Conservation (phyloP, 768 basidiomycete species). For the Macrolepiota dolichaula region DNA sequence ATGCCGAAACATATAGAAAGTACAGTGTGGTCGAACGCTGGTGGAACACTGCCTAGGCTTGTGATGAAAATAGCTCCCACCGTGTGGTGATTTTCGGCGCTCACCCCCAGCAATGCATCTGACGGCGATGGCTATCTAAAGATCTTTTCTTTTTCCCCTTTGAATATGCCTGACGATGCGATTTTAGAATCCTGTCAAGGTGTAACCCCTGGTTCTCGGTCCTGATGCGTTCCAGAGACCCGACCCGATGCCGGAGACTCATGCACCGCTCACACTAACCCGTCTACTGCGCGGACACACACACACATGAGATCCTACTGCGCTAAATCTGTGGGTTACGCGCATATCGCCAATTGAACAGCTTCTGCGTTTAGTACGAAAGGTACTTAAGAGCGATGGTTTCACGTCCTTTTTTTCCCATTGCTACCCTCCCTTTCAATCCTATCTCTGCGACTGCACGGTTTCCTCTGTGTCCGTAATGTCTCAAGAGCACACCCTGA, state of each 20-base stretch:
- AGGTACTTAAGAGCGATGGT: neutral
- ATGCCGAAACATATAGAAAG: neutral
- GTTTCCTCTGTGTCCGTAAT: conserved; percentile 27
- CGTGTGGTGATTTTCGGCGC: neutral
- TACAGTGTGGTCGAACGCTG: neutral
- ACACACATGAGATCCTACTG: conserved; percentile 1
- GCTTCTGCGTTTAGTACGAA: neutral
- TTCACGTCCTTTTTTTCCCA: neutral
- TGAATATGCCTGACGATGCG: neutral
- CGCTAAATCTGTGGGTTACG: neutral
- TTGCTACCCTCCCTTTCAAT: conserved; percentile 19
- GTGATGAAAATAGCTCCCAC: neutral
- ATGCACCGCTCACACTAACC: neutral
- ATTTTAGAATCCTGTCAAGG: neutral
- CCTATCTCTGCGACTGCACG: conserved; percentile 15
- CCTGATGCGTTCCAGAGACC: neutral
- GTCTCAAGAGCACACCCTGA: conserved; percentile 40
- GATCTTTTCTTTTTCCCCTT: neutral
- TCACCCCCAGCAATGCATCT: neutral
- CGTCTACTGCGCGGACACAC: neutral
- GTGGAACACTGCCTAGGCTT: neutral
- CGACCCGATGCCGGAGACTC: conserved; percentile 1
- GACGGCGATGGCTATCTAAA: neutral
- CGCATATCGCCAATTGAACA: neutral
- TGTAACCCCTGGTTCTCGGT: neutral